Evolutionary conservation across 2,329 filamentous ascomycete species (phyloP).

Genomic region (Stagonosporopsis cucurbitacearum): DNA sequence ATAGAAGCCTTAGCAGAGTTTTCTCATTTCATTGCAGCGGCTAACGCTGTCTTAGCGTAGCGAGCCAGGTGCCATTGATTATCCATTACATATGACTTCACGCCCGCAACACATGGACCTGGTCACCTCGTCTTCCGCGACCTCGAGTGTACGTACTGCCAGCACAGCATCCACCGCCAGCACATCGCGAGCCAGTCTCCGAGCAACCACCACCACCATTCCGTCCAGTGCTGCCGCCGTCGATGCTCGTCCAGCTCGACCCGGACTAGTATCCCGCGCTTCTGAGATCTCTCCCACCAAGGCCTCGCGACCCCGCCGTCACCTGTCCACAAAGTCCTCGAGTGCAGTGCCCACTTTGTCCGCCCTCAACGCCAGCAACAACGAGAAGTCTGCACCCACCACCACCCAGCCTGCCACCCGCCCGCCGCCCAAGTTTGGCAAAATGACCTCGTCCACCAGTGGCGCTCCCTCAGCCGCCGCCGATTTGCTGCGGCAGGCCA

Average conservation of each 20-base stretch:
- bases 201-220: constrained; percentile 27
- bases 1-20: constrained; percentile 44
- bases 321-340: constrained; percentile 48
- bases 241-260: constrained; percentile 39
- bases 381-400: constrained; percentile 34
- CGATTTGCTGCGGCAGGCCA: constrained; percentile 64
- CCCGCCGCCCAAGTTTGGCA: constrained; percentile 33
- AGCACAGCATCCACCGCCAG: constrained; percentile 22
- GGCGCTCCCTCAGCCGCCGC: constrained; percentile 60
- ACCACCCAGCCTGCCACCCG: constrained; percentile 15
- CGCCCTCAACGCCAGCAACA: constrained; percentile 38
- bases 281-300: constrained; percentile 39
- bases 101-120: constrained; percentile 32
- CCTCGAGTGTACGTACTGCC: constrained; percentile 18
- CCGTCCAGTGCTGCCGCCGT: constrained; percentile 29
- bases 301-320: constrained; percentile 39
- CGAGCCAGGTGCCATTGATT: constrained; percentile 40
- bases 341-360: constrained; percentile 56
- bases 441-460: constrained; percentile 40
- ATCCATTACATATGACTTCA: constrained; percentile 42
- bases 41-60: constrained; percentile 40
- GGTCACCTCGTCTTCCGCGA: constrained; percentile 26
- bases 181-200: constrained; percentile 25
- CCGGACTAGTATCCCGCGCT: constrained; percentile 42
- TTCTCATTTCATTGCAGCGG: constrained; percentile 40